phyloP scores from a whole-genome alignment of 768 basidiomycete species.

The Mycena chlorophos region DNA sequence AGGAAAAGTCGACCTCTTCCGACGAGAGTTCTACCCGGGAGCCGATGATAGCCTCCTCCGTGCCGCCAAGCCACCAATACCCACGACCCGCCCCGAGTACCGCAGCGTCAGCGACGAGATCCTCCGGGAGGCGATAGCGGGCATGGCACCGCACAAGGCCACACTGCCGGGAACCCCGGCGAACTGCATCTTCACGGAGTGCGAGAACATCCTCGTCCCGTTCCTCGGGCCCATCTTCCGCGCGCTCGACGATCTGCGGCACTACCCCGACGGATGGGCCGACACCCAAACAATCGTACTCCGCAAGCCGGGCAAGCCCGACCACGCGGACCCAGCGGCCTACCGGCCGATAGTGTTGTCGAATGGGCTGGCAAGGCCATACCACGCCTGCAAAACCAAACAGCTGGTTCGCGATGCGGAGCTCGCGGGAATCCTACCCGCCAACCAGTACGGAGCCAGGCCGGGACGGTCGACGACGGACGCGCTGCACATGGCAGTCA shows the following conservation, averaged over 20 bases:
- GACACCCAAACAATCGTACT: conserved; percentile 30
- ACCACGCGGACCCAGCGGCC: conserved; percentile 34
- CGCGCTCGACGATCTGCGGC: conserved; percentile 29
- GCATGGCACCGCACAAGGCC: conserved; percentile 30
- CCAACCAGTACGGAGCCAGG: conserved; percentile 30
- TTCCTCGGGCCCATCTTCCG: conserved; percentile 24
- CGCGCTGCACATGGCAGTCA: conserved; percentile 27
- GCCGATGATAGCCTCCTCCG: not conserved
- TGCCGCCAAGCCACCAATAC: not conserved
- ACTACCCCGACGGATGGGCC: conserved; percentile 32
- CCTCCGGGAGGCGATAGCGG: conserved; percentile 13
- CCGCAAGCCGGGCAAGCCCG: conserved; percentile 36
- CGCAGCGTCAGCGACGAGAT: not conserved
- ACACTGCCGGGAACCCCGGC: conserved; percentile 25
- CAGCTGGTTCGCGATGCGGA: conserved; percentile 23
- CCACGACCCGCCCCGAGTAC: not conserved
- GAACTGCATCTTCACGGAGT: conserved; percentile 26
- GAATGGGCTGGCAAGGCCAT: conserved; percentile 11
- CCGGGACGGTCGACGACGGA: conserved; percentile 32
- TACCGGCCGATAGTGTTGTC: conserved; percentile 35
- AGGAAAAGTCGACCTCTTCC: not conserved
- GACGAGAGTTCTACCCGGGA: not conserved
- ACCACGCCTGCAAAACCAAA: conserved; percentile 12
- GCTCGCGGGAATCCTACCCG: conserved; percentile 22
- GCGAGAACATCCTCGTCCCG: conserved; percentile 7